A percentile compares a stretch with the other conserved stretches of the same genome.
Conservation (phyloP, 1,139 yeast species). For the Yamadazyma triangularis region DNA sequence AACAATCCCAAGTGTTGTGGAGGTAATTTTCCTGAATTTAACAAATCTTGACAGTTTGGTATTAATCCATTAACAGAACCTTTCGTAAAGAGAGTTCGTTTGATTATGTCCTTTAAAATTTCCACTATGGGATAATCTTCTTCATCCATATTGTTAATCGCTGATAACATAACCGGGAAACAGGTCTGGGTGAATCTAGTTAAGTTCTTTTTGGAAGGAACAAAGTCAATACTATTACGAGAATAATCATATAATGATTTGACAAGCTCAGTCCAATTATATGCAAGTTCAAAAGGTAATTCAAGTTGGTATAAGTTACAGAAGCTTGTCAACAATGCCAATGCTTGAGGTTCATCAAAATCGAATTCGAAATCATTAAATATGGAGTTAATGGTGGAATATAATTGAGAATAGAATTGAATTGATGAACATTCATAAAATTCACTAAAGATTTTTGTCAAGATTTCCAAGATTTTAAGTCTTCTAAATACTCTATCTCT, state of each 20-base stretch:
- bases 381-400: slow-evolving; percentile 16
- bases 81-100: slow-evolving; percentile 15
- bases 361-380: slow-evolving; percentile 23
- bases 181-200: slow-evolving; percentile 21
- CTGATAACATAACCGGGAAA: slow-evolving; percentile 7
- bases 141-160: slow-evolving; percentile 10
- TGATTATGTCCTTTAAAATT: slow-evolving; percentile 9
- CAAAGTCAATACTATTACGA: slow-evolving; percentile 18
- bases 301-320: slow-evolving; percentile 8
- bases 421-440: slow-evolving; percentile 8
- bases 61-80: slow-evolving; percentile 13
- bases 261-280: slow-evolving; percentile 20
- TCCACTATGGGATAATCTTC: slow-evolving; percentile 1
- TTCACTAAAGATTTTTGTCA: slow-evolving; percentile 12
- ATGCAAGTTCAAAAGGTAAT: slow-evolving; percentile 3
- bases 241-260: slow-evolving; percentile 23
- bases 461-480: slow-evolving; percentile 19
- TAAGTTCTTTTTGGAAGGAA: slow-evolving; percentile 28
- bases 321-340: slow-evolving; percentile 10
- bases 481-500: slow-evolving; percentile 33
- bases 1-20: slow-evolving; percentile 16
- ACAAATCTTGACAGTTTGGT: slow-evolving; percentile 16
- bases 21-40: slow-evolving; percentile 11
- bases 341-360: slow-evolving; percentile 26
- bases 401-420: slow-evolving; percentile 9